Conservation (phyloP, 164 flowering plant species). For the Stephania japonica region DNA sequence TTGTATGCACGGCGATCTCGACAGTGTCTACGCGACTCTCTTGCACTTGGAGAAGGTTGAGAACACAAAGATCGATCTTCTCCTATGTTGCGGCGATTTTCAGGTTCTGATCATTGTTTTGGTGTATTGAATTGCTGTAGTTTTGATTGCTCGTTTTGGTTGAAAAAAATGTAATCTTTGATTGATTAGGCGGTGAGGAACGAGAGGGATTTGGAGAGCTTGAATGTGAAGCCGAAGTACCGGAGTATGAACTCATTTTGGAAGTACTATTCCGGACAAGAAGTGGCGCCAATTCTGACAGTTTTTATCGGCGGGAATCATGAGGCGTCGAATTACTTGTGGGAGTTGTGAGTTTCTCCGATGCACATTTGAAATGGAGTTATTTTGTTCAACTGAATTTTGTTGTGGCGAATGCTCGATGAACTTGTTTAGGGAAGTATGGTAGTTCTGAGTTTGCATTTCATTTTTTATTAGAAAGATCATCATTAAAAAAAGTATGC, state of each 20-base stretch:
- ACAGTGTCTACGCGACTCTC: conserved; percentile 74
- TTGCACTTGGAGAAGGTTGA: conserved; percentile 48
- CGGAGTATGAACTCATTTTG: conserved; percentile 82
- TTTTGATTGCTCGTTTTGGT: neutral
- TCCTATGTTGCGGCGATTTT: conserved; percentile 91
- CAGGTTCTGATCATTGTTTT: conserved; percentile 51
- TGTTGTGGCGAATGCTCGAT: neutral
- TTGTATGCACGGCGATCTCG: conserved; percentile 97
- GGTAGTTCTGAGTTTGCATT: neutral
- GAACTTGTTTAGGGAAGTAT: neutral
- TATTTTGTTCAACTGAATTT: neutral
- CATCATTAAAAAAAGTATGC: too few species aligned
- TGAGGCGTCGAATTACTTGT: conserved; percentile 90
- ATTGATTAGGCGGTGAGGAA: conserved; percentile 77
- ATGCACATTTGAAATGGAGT: neutral
- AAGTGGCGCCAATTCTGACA: conserved; percentile 83
- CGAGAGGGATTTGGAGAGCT: conserved; percentile 64
- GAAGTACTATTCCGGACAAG: conserved; percentile 91
- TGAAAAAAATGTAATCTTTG: neutral
- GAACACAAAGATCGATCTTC: conserved; percentile 81
- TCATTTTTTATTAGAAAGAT: neutral
- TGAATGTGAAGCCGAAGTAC: conserved; percentile 61
- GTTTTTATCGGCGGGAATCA: conserved; percentile 97
- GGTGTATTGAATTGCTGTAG: neutral
- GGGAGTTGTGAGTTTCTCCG: conserved; percentile 82